Conservation (phyloP, 2,329 filamentous ascomycete species). For the Aspergillus sclerotialis region DNA sequence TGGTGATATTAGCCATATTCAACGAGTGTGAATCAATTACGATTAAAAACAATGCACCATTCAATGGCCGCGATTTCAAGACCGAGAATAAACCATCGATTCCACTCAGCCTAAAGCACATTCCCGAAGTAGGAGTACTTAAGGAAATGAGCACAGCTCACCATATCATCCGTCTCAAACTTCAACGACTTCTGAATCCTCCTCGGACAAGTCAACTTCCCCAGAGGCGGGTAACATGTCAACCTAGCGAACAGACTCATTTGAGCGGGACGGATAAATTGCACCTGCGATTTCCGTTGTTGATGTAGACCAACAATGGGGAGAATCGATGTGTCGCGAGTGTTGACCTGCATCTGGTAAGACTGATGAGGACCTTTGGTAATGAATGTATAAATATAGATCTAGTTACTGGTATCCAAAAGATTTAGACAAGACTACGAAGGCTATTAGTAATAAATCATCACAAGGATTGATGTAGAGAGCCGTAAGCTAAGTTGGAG, state of each 20-base stretch:
- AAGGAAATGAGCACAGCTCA: conserved; percentile 10
- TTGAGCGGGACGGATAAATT: conserved; percentile 31
- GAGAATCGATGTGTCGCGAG: conserved; percentile 10
- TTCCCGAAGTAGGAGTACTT: too few relatives aligned
- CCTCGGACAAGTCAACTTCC: conserved; percentile 61
- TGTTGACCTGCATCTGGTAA: conserved; percentile 8
- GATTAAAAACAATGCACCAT: too few relatives aligned
- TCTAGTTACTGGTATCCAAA: too few relatives aligned
- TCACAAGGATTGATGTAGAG: too few relatives aligned
- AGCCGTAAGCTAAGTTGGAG: too few relatives aligned
- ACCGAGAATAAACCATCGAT: too few relatives aligned
- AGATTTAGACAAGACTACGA: too few relatives aligned
- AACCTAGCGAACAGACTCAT: conserved; percentile 49
- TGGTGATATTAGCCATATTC: conserved; percentile 9
- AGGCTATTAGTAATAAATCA: too few relatives aligned
- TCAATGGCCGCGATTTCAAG: too few relatives aligned
- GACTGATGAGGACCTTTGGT: not conserved
- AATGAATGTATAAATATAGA: not conserved
- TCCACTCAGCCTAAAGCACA: too few relatives aligned
- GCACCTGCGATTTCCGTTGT: conserved; percentile 16
- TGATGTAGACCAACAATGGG: conserved; percentile 13
- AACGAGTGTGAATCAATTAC: too few relatives aligned
- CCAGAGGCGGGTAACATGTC: conserved; percentile 64
- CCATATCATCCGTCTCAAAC: conserved; percentile 16
- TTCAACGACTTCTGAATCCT: conserved; percentile 23